Conservation (phyloP, 805 yeast species). For the Torulaspora microellipsoides region DNA sequence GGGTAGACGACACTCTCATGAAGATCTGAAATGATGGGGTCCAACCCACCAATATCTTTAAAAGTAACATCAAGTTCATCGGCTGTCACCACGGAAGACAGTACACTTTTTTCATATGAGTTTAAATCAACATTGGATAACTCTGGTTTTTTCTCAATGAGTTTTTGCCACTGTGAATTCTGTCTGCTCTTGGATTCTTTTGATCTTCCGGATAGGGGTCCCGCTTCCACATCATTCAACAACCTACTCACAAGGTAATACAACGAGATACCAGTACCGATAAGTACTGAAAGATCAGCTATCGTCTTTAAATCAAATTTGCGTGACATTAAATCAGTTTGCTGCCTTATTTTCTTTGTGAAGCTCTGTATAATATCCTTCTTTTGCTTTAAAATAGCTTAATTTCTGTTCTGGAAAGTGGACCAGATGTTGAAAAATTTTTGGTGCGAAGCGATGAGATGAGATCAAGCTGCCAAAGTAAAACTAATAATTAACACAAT, state of each 20-base stretch:
- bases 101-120: slow-evolving; percentile 70
- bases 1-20: slow-evolving; percentile 89
- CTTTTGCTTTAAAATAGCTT: no score
- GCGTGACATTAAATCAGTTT: slow-evolving; percentile 24
- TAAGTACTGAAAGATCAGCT: slow-evolving; percentile 45
- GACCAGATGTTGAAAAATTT: slow-evolving; percentile 2
- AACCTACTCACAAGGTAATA: slow-evolving; percentile 54
- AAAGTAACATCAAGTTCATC: slow-evolving; percentile 75
- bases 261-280: slow-evolving; percentile 65
- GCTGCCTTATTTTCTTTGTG: neutral
- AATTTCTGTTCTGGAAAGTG: no score
- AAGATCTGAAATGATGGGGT: slow-evolving; percentile 73
- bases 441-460: slow-evolving; percentile 13
- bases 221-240: slow-evolving; percentile 41
- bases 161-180: slow-evolving; percentile 49
- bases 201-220: slow-evolving; percentile 40
- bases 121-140: slow-evolving; percentile 46
- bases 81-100: slow-evolving; percentile 78
- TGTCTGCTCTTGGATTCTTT: slow-evolving; percentile 61
- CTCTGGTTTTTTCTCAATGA: slow-evolving; percentile 57
- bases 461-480: slow-evolving; percentile 3
- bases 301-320: slow-evolving; percentile 38
- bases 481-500: neutral
- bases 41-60: slow-evolving; percentile 85
- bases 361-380: neutral